phyloP scores from a whole-genome alignment of 2,329 filamentous ascomycete genomes.

The Balansia obtecta region DNA sequence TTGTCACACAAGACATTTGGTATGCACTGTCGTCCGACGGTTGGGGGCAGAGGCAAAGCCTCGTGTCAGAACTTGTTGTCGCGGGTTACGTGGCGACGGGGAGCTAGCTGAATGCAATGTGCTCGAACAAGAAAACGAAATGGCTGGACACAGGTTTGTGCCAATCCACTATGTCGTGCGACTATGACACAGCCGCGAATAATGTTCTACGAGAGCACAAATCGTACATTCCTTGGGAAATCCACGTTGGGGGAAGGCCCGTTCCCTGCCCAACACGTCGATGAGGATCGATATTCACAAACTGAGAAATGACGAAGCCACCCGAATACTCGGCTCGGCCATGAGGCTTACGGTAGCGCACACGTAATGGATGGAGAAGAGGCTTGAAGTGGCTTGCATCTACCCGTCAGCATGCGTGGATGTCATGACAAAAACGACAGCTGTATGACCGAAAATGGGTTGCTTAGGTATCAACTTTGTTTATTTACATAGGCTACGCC shows the following conservation, averaged over 20 bases:
- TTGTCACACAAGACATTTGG: no score
- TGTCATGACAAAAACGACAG: neutral
- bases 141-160: neutral
- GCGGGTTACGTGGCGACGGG: neutral
- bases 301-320: no score
- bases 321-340: neutral
- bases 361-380: neutral
- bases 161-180: no score
- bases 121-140: neutral
- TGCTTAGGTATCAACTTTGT: no score
- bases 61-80: neutral
- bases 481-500: neutral
- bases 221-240: no score
- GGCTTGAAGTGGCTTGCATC: neutral
- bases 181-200: no score
- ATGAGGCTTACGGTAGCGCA: neutral
- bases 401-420: neutral
- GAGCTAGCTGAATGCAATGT: neutral
- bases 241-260: no score
- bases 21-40: neutral
- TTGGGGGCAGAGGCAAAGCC: neutral
- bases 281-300: no score
- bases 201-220: no score
- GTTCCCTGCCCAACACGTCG: no score
- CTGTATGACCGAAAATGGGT: neutral